Conservation (phyloP, 257 asterid genomes). For the Paraleonurus japonicus region DNA sequence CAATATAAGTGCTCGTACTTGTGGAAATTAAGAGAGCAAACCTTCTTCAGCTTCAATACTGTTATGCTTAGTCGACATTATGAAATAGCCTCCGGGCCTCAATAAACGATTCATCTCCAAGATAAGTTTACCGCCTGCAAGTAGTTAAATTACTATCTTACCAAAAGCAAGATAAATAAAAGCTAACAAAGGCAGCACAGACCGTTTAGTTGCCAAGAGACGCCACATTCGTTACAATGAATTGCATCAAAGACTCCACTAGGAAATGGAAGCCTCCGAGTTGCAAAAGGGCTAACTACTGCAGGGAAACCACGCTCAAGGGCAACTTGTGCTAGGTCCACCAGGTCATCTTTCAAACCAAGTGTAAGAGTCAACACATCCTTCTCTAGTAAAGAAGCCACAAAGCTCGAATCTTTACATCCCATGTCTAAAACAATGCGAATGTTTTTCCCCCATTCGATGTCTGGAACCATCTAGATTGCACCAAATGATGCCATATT, state of each 20-base stretch:
- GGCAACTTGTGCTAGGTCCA: slow-evolving; percentile 83
- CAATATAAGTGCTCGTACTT: neutral
- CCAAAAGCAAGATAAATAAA: slow-evolving; percentile 16
- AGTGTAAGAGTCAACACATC: slow-evolving; percentile 71
- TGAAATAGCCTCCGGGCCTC: slow-evolving; percentile 97
- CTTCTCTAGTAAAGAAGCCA: slow-evolving; percentile 68
- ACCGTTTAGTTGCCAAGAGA: slow-evolving; percentile 90
- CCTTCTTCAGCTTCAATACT: slow-evolving; percentile 93
- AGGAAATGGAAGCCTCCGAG: slow-evolving; percentile 82
- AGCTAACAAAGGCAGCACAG: slow-evolving; percentile 27
- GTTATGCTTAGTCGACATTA: slow-evolving; percentile 67
- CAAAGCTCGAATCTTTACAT: slow-evolving; percentile 83
- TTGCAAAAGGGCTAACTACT: slow-evolving; percentile 69
- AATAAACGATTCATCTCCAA: slow-evolving; percentile 88
- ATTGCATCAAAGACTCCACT: slow-evolving; percentile 91
- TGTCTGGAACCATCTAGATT: slow-evolving; percentile 93
- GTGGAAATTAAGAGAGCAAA: slow-evolving; percentile 34
- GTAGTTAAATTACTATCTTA: neutral
- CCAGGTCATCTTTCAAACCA: slow-evolving; percentile 85
- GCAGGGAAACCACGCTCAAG: slow-evolving; percentile 96
- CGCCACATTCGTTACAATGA: slow-evolving; percentile 79
- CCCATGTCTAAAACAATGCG: slow-evolving; percentile 85
- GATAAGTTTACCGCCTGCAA: slow-evolving; percentile 85
- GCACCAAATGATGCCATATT: slow-evolving; percentile 24
- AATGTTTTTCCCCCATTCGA: slow-evolving; percentile 94